Conservation (phyloP, 768 basidiomycete genomes). For the Cubamyces lactineus region DNA sequence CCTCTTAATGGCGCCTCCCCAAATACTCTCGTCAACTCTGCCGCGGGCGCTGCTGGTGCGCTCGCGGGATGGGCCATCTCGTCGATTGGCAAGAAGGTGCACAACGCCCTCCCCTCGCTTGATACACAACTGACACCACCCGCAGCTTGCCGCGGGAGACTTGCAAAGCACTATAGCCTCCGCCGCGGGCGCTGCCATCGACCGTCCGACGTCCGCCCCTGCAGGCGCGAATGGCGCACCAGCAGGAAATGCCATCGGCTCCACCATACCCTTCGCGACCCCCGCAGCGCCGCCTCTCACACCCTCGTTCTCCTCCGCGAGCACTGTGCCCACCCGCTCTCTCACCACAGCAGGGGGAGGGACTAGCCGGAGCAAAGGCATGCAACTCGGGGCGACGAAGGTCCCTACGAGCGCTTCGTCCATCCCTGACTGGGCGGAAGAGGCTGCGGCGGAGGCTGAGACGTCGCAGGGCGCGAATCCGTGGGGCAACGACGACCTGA, state of each 20-base stretch:
- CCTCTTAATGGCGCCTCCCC: conserved; percentile 30
- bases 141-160: conserved; percentile 71
- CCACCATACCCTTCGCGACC: background rate
- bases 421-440: conserved; percentile 62
- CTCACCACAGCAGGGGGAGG: conserved; percentile 18
- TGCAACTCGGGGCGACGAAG: conserved; percentile 72
- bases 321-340: conserved; percentile 18
- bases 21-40: conserved; percentile 73
- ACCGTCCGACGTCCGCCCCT: conserved; percentile 50
- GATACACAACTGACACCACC: background rate
- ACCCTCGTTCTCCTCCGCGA: conserved; percentile 29
- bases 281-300: conserved; percentile 19
- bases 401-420: conserved; percentile 42
- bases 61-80: conserved; percentile 97
- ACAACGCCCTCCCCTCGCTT: conserved; percentile 6
- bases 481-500: conserved; percentile 82
- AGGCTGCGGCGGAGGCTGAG: conserved; percentile 48
- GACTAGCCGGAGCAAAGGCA: conserved; percentile 52
- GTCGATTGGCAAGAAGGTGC: conserved; percentile 80
- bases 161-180: conserved; percentile 67
- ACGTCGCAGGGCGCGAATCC: conserved; percentile 40
- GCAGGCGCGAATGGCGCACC: conserved; percentile 18
- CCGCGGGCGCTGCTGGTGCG: conserved; percentile 89
- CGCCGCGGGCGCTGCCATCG: conserved; percentile 35
- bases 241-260: background rate